These are phyloP conservation scores for Microbotryomycetes sp. DNA, from an alignment of 1,284 basidiomycete genomes.

Conservation along the genomic window DNA sequence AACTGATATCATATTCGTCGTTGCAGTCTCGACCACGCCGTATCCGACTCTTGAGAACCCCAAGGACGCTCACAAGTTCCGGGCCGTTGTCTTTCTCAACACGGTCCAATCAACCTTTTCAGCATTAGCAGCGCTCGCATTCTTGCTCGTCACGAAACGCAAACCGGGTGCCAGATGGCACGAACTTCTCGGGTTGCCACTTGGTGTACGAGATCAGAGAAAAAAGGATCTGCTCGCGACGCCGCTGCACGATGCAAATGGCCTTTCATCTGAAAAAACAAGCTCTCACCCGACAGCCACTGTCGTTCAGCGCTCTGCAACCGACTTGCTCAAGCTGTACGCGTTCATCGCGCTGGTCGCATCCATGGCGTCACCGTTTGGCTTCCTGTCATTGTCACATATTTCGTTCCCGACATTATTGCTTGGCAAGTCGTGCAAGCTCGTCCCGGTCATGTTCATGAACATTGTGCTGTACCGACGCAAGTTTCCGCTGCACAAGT, in stretches of 20 bases:
- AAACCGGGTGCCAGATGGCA: slow-evolving; percentile 4
- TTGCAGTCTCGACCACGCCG: slow-evolving; percentile 28
- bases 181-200: slow-evolving; percentile 11
- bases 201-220: background rate
- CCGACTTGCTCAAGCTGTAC: slow-evolving; percentile 56
- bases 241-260: background rate
- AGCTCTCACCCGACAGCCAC: too few species aligned
- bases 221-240: background rate
- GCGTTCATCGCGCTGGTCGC: slow-evolving; percentile 81
- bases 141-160: slow-evolving; percentile 32
- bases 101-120: slow-evolving; percentile 72
- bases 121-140: slow-evolving; percentile 28
- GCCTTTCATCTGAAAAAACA: too few species aligned
- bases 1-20: too few species aligned
- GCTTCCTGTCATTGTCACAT: slow-evolving; percentile 86
- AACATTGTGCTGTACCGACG: slow-evolving; percentile 68
- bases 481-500: slow-evolving; percentile 78
- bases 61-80: slow-evolving; percentile 31
- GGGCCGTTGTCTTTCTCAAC: slow-evolving; percentile 75
- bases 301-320: background rate
- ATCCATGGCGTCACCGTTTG: slow-evolving; percentile 85
- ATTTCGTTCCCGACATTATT: slow-evolving; percentile 99
- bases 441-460: slow-evolving; percentile 93
- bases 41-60: slow-evolving; percentile 17
- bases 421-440: slow-evolving; percentile 96